Evolutionary conservation across 148 eudicot genomes (phyloP).

Genomic region (Drosera capensis): DNA sequence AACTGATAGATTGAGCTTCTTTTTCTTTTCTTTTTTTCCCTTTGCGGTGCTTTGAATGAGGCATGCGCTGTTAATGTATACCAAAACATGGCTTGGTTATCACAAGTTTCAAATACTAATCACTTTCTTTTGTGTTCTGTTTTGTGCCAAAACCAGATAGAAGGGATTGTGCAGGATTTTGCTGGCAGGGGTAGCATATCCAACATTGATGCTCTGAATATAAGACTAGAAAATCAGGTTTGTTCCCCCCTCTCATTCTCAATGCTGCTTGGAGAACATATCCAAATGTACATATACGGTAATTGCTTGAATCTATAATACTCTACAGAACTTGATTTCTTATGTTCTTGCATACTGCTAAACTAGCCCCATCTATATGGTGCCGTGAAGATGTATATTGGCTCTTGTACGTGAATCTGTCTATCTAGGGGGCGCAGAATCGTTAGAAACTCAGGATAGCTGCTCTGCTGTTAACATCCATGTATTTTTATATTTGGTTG

Average conservation of each 20-base stretch:
- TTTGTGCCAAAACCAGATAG: conserved; percentile 43
- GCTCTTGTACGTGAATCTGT: too few species aligned
- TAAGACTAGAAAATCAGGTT: conserved; percentile 71
- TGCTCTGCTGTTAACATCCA: not conserved
- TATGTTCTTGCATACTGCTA: too few species aligned
- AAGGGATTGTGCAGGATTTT: conserved; percentile 66
- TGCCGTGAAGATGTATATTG: too few species aligned
- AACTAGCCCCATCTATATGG: too few species aligned
- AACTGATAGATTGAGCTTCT: too few species aligned
- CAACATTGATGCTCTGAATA: conserved; percentile 54
- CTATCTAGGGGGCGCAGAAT: too few species aligned
- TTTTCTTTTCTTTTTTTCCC: too few species aligned
- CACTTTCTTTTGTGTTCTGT: conserved; percentile 5
- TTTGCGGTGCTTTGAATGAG: too few species aligned
- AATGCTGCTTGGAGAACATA: not conserved
- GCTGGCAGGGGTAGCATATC: conserved; percentile 57
- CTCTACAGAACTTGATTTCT: too few species aligned
- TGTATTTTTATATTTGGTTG: conserved; percentile 4
- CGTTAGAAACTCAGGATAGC: not conserved
- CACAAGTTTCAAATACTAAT: not conserved
- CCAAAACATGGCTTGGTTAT: not conserved
- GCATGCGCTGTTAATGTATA: too few species aligned
- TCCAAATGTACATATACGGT: not conserved
- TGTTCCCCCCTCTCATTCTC: not conserved
- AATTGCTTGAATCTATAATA: not conserved